Percentiles rank a stretch among this genome's conserved stretches.
Evolutionary conservation across 1,139 yeast genomes (phyloP).

Genomic region (Kurtzmaniella quercitrusa): DNA sequence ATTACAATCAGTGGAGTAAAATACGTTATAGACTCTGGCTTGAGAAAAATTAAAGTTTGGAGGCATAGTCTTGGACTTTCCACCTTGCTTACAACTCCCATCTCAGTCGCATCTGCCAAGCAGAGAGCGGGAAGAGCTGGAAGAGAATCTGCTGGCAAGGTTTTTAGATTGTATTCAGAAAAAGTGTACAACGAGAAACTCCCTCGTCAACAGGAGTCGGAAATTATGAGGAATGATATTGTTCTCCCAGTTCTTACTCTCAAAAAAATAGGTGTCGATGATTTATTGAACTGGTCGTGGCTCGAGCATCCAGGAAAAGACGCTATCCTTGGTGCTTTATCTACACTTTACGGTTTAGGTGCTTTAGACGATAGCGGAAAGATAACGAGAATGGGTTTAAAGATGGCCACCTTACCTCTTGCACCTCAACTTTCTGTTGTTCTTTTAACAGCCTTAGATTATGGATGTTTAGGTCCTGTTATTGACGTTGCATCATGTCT

Average conservation of each 20-base stretch:
- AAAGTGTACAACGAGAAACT: constrained; percentile 51
- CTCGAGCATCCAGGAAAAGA: constrained; percentile 84
- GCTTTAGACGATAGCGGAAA: constrained; percentile 77
- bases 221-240: constrained; percentile 81
- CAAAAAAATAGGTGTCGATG: constrained; percentile 79
- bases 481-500: constrained; percentile 89
- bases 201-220: constrained; percentile 85
- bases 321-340: constrained; percentile 71
- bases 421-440: constrained; percentile 93
- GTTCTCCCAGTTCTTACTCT: constrained; percentile 79
- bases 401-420: constrained; percentile 86
- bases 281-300: constrained; percentile 87
- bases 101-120: constrained; percentile 90
- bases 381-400: constrained; percentile 70
- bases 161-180: constrained; percentile 80
- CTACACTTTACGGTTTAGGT: constrained; percentile 70
- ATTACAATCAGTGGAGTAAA: constrained; percentile 94
- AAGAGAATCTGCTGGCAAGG: constrained; percentile 88
- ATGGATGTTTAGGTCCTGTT: constrained; percentile 58
- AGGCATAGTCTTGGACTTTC: constrained; percentile 88
- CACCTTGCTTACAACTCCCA: constrained; percentile 84
- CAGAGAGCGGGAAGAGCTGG: constrained; percentile 99
- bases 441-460: constrained; percentile 61
- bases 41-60: constrained; percentile 92
- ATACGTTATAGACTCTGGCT: constrained; percentile 88